These are phyloP conservation scores for Hypoxylon cercidicola DNA, from an alignment of 495 filamentous ascomycete species.

Conservation along the genomic window DNA sequence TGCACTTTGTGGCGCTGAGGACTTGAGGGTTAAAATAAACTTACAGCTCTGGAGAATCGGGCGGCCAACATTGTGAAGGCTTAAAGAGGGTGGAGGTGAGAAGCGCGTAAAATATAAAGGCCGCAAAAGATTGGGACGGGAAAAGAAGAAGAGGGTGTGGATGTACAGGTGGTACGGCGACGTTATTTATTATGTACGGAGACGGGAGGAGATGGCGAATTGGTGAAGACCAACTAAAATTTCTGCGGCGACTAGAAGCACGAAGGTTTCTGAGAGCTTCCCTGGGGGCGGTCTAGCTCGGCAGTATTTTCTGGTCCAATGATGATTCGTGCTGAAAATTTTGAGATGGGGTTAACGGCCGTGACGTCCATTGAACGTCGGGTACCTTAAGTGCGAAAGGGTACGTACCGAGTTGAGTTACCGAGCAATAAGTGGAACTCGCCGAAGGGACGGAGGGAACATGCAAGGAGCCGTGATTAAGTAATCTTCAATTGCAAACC, in stretches of 20 bases:
- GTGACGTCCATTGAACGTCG: slow-evolving; percentile 27
- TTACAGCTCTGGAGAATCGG: slow-evolving; percentile 76
- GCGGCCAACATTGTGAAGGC: slow-evolving; percentile 70
- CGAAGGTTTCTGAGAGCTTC: slow-evolving; percentile 50
- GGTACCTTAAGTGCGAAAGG: not conserved
- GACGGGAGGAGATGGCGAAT: slow-evolving; percentile 42
- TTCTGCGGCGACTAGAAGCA: slow-evolving; percentile 38
- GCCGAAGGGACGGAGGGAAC: not conserved
- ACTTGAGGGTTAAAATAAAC: slow-evolving; percentile 60
- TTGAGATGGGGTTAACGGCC: slow-evolving; percentile 13
- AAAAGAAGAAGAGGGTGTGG: slow-evolving; percentile 47
- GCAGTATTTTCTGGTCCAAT: slow-evolving; percentile 36
- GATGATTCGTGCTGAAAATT: slow-evolving; percentile 22
- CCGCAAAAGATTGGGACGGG: slow-evolving; percentile 37
- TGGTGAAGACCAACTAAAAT: slow-evolving; percentile 39
- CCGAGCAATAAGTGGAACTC: slow-evolving; percentile 2
- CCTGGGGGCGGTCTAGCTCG: slow-evolving; percentile 44
- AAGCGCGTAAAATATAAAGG: slow-evolving; percentile 45
- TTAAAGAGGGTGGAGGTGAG: slow-evolving; percentile 45
- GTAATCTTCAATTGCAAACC: slow-evolving; percentile 25
- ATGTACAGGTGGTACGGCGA: slow-evolving; percentile 39
- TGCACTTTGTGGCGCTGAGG: slow-evolving; percentile 34
- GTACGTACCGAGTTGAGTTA: slow-evolving; percentile 22
- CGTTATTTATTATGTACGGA: slow-evolving; percentile 41
- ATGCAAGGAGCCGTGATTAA: slow-evolving; percentile 29